phyloP scores from a whole-genome alignment of 352 stramenopile species.

The Lagenidium giganteum region DNA sequence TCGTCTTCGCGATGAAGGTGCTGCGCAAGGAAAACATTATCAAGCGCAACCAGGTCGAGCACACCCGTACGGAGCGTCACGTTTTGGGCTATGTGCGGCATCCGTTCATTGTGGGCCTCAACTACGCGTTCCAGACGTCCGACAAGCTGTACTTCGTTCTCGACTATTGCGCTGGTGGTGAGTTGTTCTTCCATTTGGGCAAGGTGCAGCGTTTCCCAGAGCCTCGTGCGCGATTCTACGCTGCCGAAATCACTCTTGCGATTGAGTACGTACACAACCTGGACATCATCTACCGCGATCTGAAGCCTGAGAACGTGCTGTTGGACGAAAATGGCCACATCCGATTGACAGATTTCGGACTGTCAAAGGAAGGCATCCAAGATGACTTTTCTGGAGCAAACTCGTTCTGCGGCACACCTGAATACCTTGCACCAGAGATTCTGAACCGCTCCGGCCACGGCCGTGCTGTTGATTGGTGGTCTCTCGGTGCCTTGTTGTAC shows the following conservation, averaged over 20 bases:
- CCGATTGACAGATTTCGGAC: constrained; percentile 97
- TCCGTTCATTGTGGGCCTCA: constrained; percentile 96
- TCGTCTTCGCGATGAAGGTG: constrained; percentile 99
- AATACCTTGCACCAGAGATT: constrained; percentile 99
- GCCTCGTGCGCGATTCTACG: constrained; percentile 93
- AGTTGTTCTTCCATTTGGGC: constrained; percentile 92
- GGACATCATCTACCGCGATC: constrained; percentile 95
- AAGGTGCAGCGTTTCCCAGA: constrained; percentile 94
- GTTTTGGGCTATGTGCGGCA: constrained; percentile 97
- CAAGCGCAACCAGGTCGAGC: constrained; percentile 98
- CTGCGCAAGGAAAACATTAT: constrained; percentile 99
- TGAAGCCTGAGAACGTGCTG: constrained; percentile 98
- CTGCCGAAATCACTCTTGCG: constrained; percentile 95
- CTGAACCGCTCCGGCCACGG: constrained; percentile 95
- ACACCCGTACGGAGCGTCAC: constrained; percentile 97
- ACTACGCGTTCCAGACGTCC: constrained; percentile 95
- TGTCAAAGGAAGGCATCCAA: constrained; percentile 85
- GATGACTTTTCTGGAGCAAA: constrained; percentile 94
- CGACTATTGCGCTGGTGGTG: constrained; percentile 97
- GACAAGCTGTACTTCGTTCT: constrained; percentile 99
- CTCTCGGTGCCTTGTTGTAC: constrained; percentile 85
- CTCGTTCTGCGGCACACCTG: constrained; percentile 96
- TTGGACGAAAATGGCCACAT: constrained; percentile 96
- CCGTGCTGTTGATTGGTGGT: constrained; percentile 98
- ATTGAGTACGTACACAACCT: constrained; percentile 94